Evolutionary conservation across 768 basidiomycete genomes (phyloP), one percentile per base, ranked within the genome.

Genomic region (Calocera cornea): DNA sequence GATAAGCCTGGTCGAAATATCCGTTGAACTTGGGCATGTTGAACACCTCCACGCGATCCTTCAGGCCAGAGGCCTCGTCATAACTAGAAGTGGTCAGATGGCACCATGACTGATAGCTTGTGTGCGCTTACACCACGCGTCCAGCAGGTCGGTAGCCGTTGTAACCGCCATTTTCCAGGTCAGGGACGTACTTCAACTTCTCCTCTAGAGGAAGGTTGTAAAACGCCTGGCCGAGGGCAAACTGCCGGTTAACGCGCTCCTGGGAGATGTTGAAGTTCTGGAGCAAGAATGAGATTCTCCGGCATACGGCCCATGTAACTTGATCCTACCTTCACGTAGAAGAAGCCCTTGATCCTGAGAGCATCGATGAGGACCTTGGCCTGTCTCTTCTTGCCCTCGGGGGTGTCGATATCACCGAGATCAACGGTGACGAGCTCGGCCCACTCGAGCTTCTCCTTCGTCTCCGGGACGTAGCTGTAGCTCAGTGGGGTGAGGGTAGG

Each of bases 21-120:
- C 68, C 65, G 17, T 72, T 76, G 68, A 75, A 75, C 69, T 79
- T 79, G 1, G 78, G 77, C 10, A 79, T 66, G 67, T 79, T 79
- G 65, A 79, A 71, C 71, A 76, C 73, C 68, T 79, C 79, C 71
- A 75, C 74, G 70, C 79, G 79, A 66, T 79, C 78, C 49, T 76
- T 75, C 3, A 79, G 75, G 67, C 74, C 73, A 7, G 74, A 76
- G 16, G 27, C 77, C 72, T 68, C 76, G 79, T 1, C 79, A 77
- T 34, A 77, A 75, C 66, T 78, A 75, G 19, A 47, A 24, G 27
- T 44, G n/a, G 38, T 29, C 19, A 38, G 31, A 41, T 12, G 40
- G 33, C 40, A 22, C 33, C 22, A 5, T 31, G 27, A 16, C 11
- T n/a, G 34, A 12, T 14, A 72, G 14, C 36, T 5, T 38, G 14